These are phyloP conservation scores for Podospora australis DNA, from an alignment of 495 filamentous ascomycete species.

Conservation along the genomic window DNA sequence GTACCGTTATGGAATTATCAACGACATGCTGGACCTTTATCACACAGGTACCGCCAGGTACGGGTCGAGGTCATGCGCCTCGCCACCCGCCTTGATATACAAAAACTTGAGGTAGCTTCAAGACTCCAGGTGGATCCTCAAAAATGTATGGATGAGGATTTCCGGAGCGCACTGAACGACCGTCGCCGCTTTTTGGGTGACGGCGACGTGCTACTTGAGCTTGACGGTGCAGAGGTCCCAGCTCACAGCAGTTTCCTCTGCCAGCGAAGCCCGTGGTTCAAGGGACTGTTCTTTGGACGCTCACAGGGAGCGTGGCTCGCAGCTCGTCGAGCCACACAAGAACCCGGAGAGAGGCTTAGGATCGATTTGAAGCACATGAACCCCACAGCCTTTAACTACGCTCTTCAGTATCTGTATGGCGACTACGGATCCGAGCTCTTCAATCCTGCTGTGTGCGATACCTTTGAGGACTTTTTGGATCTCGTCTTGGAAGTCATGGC, in stretches of 20 bases:
- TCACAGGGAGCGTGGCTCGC: slow-evolving; percentile 78
- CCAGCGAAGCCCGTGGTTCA: slow-evolving; percentile 86
- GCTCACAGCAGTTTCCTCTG: slow-evolving; percentile 75
- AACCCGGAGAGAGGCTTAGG: slow-evolving; percentile 41
- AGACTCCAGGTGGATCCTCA: slow-evolving; percentile 62
- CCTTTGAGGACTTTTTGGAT: slow-evolving; percentile 78
- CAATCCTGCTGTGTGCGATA: slow-evolving; percentile 61
- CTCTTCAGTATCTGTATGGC: slow-evolving; percentile 76
- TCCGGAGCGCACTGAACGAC: slow-evolving; percentile 60
- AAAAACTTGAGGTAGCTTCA: slow-evolving; percentile 64
- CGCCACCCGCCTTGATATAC: slow-evolving; percentile 59
- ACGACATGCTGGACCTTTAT: slow-evolving; percentile 53
- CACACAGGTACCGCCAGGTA: slow-evolving; percentile 66
- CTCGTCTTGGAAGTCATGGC: slow-evolving; percentile 87
- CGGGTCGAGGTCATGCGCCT: slow-evolving; percentile 77
- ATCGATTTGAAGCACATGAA: slow-evolving; percentile 82
- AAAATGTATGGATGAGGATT: slow-evolving; percentile 57
- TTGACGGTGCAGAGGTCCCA: slow-evolving; percentile 57
- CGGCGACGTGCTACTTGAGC: slow-evolving; percentile 68
- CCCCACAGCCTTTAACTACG: slow-evolving; percentile 63
- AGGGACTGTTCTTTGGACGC: slow-evolving; percentile 79
- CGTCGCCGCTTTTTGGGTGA: slow-evolving; percentile 60
- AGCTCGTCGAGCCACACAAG: slow-evolving; percentile 47
- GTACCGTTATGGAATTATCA: slow-evolving; percentile 80
- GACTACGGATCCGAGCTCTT: slow-evolving; percentile 79